A percentile compares a stretch with the other conserved stretches of the same genome.
These are phyloP conservation scores for Solanum chaucha DNA, from an alignment of 257 asterid species.

Conservation along the genomic window DNA sequence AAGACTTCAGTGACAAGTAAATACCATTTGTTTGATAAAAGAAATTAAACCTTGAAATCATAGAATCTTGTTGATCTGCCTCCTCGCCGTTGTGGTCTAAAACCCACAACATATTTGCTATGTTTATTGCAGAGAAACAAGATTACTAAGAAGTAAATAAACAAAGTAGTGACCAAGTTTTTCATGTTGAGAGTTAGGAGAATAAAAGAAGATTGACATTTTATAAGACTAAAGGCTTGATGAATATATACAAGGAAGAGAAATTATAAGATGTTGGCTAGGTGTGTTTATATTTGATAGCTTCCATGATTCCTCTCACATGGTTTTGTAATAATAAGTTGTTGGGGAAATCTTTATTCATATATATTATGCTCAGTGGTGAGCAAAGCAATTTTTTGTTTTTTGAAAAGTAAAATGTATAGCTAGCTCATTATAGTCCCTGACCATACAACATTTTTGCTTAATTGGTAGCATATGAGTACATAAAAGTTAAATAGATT, in stretches of 20 bases:
- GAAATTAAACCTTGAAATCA: constrained; percentile 32
- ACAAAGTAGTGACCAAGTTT: neutral
- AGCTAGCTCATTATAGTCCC: neutral
- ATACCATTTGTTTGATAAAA: neutral
- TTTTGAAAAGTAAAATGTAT: neutral
- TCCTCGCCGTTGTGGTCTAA: constrained; percentile 20
- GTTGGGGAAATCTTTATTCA: constrained; percentile 20
- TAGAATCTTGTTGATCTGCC: constrained; percentile 40
- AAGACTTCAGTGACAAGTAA: neutral
- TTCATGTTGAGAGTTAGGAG: constrained; percentile 19
- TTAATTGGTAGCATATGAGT: neutral
- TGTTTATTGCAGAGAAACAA: constrained; percentile 10
- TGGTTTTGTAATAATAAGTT: constrained; percentile 27
- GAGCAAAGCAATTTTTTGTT: neutral
- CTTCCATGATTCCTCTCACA: constrained; percentile 26
- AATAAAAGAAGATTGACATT: neutral
- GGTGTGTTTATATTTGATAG: neutral
- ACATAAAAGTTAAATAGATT: neutral
- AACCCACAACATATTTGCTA: constrained; percentile 13
- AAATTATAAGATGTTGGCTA: neutral
- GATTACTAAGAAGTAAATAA: constrained; percentile 12
- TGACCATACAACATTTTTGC: neutral
- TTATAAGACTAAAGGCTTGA: constrained; percentile 1
- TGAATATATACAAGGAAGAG: constrained; percentile 1
- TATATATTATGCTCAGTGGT: neutral